phyloP scores from a whole-genome alignment of 2,329 filamentous ascomycete species.

The Phialocephala sp. region DNA sequence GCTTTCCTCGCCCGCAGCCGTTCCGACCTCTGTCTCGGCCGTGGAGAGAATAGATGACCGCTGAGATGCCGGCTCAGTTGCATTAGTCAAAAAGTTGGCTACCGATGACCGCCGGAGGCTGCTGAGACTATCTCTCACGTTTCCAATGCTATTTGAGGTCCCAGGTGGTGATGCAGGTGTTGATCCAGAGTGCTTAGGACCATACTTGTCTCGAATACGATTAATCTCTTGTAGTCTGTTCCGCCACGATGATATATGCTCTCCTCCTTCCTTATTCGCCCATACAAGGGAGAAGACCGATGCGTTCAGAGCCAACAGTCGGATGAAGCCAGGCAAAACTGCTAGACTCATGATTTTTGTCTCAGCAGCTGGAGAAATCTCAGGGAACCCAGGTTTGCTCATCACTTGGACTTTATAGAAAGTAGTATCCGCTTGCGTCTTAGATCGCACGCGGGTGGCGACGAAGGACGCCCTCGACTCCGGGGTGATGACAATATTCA shows the following conservation, averaged over 20 bases:
- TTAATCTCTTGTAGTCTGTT: constrained; percentile 85
- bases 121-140: constrained; percentile 65
- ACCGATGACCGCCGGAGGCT: constrained; percentile 68
- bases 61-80: constrained; percentile 62
- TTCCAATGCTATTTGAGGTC: constrained; percentile 42
- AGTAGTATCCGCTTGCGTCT: constrained; percentile 45
- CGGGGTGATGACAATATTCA: constrained; percentile 94
- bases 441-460: constrained; percentile 58
- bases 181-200: constrained; percentile 48
- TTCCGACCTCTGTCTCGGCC: constrained; percentile 57
- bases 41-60: constrained; percentile 63
- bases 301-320: constrained; percentile 88
- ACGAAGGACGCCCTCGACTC: constrained; percentile 80
- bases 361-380: constrained; percentile 87
- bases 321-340: constrained; percentile 83
- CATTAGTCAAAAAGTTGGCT: constrained; percentile 66
- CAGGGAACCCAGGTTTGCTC: constrained; percentile 86
- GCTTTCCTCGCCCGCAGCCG: constrained; percentile 35
- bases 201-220: constrained; percentile 74
- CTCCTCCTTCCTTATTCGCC: constrained; percentile 75
- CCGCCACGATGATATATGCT: constrained; percentile 89
- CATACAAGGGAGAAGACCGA: constrained; percentile 95
- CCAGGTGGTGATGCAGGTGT: constrained; percentile 41
- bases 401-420: constrained; percentile 93
- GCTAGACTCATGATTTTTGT: constrained; percentile 87